A percentile compares a stretch with the other conserved stretches of the same genome.
Evolutionary conservation across 306 rosid species (phyloP).

Genomic region (Vicia sativa): DNA sequence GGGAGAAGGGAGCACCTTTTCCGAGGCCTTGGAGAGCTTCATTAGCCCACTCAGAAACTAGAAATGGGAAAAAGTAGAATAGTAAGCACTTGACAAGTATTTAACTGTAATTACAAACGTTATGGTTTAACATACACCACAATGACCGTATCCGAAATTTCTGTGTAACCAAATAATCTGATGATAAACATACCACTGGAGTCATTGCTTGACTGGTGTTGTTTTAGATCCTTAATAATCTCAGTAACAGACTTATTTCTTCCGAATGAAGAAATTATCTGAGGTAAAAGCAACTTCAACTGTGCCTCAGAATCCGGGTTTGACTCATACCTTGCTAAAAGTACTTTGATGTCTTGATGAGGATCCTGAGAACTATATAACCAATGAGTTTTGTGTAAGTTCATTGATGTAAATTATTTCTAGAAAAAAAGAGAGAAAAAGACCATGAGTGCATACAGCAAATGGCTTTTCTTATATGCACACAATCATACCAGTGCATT

Average conservation of each 20-base stretch:
- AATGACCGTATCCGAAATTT: constrained; percentile 22
- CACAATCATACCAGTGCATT: constrained; percentile 1
- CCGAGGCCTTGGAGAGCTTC: constrained; percentile 93
- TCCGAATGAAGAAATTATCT: constrained; percentile 68
- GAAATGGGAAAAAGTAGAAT: constrained; percentile 32
- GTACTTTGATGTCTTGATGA: constrained; percentile 70
- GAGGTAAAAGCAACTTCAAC: constrained; percentile 73
- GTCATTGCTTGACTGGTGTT: constrained; percentile 63
- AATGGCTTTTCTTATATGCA: constrained; percentile 9
- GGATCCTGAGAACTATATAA: constrained; percentile 81
- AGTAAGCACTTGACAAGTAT: constrained; percentile 15
- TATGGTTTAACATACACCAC: background rate
- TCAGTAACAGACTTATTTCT: constrained; percentile 63
- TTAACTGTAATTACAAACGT: constrained; percentile 13
- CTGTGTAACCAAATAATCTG: constrained; percentile 22
- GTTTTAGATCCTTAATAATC: constrained; percentile 73
- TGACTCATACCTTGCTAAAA: constrained; percentile 67
- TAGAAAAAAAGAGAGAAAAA: constrained; percentile 3
- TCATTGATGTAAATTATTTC: constrained; percentile 18
- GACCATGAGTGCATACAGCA: constrained; percentile 18
- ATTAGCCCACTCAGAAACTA: constrained; percentile 91
- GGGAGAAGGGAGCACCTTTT: constrained; percentile 97
- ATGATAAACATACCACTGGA: constrained; percentile 62
- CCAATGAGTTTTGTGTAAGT: constrained; percentile 38
- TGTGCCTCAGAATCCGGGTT: constrained; percentile 77